Conservation (phyloP, 2,329 filamentous ascomycete genomes). For the Tolypocladium tundrense region DNA sequence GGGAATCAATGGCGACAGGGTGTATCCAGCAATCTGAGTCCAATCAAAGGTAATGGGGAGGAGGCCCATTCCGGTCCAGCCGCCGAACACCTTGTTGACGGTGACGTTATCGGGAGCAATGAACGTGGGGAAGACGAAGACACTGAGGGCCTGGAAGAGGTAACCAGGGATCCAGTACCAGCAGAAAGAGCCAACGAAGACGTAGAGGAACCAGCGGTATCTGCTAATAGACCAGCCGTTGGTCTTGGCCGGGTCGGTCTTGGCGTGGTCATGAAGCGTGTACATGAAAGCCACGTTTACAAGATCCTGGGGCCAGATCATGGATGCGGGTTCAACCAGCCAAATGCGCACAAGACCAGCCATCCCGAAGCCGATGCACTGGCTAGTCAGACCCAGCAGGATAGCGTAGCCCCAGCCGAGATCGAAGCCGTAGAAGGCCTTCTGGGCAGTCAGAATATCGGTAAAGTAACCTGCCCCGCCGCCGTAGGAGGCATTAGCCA, state of each 20-base stretch:
- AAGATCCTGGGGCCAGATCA: constrained; percentile 49
- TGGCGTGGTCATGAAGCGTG: constrained; percentile 29
- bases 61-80: constrained; percentile 40
- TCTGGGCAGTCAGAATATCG: constrained; percentile 30
- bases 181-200: constrained; percentile 29
- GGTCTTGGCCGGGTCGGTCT: constrained; percentile 26
- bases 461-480: constrained; percentile 26
- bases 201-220: constrained; percentile 34
- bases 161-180: constrained; percentile 46
- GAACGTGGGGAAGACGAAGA: constrained; percentile 46
- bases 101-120: constrained; percentile 42
- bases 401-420: constrained; percentile 47
- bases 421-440: constrained; percentile 33
- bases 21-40: constrained; percentile 28
- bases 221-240: constrained; percentile 34
- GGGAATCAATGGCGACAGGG: constrained; percentile 28
- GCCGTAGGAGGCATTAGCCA: constrained; percentile 42
- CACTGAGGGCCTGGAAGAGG: constrained; percentile 36
- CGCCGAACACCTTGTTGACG: constrained; percentile 46
- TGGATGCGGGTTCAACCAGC: constrained; percentile 47
- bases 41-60: constrained; percentile 44
- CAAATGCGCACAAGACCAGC: constrained; percentile 47
- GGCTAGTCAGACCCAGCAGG: constrained; percentile 45
- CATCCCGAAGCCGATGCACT: constrained; percentile 50
- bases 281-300: constrained; percentile 36